Evolutionary conservation across 768 basidiomycete species (phyloP).

Genomic region (Russula griseocarnosa): DNA sequence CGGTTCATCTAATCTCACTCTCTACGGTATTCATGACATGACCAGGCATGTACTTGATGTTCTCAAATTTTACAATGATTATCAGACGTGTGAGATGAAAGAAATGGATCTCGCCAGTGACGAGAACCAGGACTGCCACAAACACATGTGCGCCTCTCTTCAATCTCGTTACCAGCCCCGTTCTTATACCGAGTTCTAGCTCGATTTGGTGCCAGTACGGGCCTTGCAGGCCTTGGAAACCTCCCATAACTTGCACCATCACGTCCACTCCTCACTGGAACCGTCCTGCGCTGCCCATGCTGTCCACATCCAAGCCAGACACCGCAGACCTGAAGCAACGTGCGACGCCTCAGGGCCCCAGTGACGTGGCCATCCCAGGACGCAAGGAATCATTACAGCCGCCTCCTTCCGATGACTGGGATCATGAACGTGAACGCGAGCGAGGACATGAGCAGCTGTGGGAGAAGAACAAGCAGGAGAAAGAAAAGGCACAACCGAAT

Average conservation of each 20-base stretch:
- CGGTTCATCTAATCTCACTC: neutral
- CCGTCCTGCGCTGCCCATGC: constrained; percentile 52
- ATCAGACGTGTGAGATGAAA: constrained; percentile 91
- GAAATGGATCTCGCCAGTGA: constrained; percentile 42
- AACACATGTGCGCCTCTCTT: constrained; percentile 26
- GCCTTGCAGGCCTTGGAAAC: constrained; percentile 66
- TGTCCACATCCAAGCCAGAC: constrained; percentile 50
- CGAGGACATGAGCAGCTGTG: constrained; percentile 24
- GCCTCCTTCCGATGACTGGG: constrained; percentile 16
- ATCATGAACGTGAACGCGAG: constrained; percentile 36
- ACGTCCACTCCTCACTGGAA: constrained; percentile 56
- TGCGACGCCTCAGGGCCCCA: constrained; percentile 54
- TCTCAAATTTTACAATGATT: constrained; percentile 97
- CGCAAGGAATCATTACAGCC: constrained; percentile 48
- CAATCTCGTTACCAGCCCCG: constrained; percentile 34
- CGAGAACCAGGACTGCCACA: constrained; percentile 29
- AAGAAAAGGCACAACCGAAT: constrained; percentile 36
- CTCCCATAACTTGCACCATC: constrained; percentile 61
- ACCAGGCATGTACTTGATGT: constrained; percentile 94
- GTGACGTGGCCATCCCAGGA: constrained; percentile 36
- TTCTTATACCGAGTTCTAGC: constrained; percentile 48
- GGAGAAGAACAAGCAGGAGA: constrained; percentile 31
- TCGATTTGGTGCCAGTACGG: constrained; percentile 88
- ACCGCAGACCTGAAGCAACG: constrained; percentile 64
- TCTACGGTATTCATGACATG: constrained; percentile 5